Conservation (phyloP, 441 rosid genomes). For the Populus trichocarpa region DNA sequence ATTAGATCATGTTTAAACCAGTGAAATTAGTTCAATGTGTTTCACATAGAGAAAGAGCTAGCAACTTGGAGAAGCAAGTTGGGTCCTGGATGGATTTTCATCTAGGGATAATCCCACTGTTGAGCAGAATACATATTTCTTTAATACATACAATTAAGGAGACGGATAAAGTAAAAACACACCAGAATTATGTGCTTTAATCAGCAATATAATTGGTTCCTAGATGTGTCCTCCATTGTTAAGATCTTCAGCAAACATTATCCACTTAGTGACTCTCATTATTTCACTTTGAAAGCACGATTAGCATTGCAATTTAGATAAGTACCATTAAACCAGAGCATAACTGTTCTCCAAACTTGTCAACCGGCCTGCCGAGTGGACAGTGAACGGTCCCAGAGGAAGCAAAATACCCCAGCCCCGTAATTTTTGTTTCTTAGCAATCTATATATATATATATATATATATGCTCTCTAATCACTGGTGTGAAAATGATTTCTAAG, state of each 20-base stretch:
- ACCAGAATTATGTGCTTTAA: background rate
- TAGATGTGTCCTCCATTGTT: constrained; percentile 11
- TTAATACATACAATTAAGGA: background rate
- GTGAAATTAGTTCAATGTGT: background rate
- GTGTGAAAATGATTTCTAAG: background rate
- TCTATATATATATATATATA: too few species aligned
- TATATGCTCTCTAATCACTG: constrained; percentile 6
- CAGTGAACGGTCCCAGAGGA: constrained; percentile 18
- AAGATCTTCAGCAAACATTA: constrained; percentile 20
- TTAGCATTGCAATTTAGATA: constrained; percentile 11
- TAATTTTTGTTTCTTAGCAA: background rate
- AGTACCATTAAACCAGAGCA: background rate
- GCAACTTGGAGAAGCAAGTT: too few species aligned
- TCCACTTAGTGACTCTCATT: constrained; percentile 18
- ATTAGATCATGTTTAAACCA: constrained; percentile 8
- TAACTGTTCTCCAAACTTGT: constrained; percentile 16
- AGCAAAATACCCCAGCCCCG: constrained; percentile 4
- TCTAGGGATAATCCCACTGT: background rate
- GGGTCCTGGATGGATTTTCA: background rate
- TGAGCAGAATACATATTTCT: background rate
- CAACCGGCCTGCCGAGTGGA: constrained; percentile 15
- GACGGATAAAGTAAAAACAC: background rate
- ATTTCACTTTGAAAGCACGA: constrained; percentile 24
- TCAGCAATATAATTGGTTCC: constrained; percentile 7
- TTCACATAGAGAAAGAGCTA: background rate